These are phyloP conservation scores for Cyclotella kingstonii DNA, from an alignment of 108 stramenopile genomes.

Conservation along the genomic window DNA sequence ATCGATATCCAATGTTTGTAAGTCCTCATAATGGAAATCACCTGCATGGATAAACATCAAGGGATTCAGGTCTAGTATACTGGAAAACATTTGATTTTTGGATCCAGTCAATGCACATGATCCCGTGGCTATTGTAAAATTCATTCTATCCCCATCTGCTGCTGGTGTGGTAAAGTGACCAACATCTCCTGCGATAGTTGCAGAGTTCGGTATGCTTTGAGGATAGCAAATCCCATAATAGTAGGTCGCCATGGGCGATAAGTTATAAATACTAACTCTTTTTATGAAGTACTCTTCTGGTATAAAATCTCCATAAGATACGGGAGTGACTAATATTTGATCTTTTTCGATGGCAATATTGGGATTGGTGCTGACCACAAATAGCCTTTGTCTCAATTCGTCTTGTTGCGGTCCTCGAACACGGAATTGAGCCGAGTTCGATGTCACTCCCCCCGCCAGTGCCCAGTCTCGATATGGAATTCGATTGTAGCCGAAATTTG, in stretches of 20 bases:
- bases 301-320: constrained; percentile 26
- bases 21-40: constrained; percentile 60
- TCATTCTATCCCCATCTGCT: constrained; percentile 34
- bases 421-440: constrained; percentile 47
- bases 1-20: constrained; percentile 36
- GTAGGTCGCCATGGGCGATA: constrained; percentile 24
- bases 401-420: constrained; percentile 32
- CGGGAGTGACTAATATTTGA: constrained; percentile 30
- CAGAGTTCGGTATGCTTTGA: constrained; percentile 31
- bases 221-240: constrained; percentile 42
- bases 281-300: constrained; percentile 24
- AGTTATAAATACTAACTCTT: constrained; percentile 3
- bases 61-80: constrained; percentile 41
- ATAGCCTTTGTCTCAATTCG: constrained; percentile 22
- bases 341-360: constrained; percentile 27
- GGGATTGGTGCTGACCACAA: constrained; percentile 23
- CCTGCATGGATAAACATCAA: constrained; percentile 53
- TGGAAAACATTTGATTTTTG: constrained; percentile 22
- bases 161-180: constrained; percentile 46
- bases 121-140: constrained; percentile 53
- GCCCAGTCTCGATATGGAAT: constrained; percentile 41
- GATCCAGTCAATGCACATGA: constrained; percentile 53
- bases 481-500: constrained; percentile 34
- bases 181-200: constrained; percentile 23
- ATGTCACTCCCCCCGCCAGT: constrained; percentile 46